Conservation (phyloP, 495 filamentous ascomycete genomes). For the Xylaria scruposa region DNA sequence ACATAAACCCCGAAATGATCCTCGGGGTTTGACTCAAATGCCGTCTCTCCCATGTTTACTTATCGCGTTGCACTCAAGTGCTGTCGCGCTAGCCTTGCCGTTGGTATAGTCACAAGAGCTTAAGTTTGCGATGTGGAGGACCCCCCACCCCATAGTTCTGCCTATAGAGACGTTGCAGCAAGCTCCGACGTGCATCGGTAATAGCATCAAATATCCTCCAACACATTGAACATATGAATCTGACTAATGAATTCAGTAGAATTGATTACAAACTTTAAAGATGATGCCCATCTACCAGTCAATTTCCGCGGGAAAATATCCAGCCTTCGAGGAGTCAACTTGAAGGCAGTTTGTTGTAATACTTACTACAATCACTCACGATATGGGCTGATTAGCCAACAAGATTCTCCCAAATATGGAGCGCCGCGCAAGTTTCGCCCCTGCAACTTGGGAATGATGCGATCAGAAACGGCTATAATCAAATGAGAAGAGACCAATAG, state of each 20-base stretch:
- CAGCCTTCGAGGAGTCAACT: neutral
- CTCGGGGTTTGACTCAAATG: constrained; percentile 2
- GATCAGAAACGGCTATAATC: neutral
- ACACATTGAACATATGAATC: neutral
- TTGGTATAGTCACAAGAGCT: neutral
- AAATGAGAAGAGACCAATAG: neutral
- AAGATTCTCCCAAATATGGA: neutral
- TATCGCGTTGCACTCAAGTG: neutral
- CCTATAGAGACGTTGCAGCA: neutral
- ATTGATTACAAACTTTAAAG: neutral
- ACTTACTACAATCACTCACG: neutral
- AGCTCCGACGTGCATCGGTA: constrained; percentile 4
- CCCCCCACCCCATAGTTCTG: neutral
- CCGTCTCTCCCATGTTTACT: neutral
- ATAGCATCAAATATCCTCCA: neutral
- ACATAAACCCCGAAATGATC: neutral
- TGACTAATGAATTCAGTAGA: neutral
- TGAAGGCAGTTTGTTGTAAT: neutral
- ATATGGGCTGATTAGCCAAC: neutral
- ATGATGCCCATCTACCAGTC: neutral
- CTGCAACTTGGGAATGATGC: neutral
- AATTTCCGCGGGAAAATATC: neutral
- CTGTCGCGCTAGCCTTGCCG: neutral
- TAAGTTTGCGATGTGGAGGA: neutral
- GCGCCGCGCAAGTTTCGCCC: neutral